A percentile compares a stretch with the other conserved stretches of the same genome.
These are phyloP conservation scores for Mediolabrus comicus DNA, from an alignment of 108 stramenopile genomes.

Conservation along the genomic window DNA sequence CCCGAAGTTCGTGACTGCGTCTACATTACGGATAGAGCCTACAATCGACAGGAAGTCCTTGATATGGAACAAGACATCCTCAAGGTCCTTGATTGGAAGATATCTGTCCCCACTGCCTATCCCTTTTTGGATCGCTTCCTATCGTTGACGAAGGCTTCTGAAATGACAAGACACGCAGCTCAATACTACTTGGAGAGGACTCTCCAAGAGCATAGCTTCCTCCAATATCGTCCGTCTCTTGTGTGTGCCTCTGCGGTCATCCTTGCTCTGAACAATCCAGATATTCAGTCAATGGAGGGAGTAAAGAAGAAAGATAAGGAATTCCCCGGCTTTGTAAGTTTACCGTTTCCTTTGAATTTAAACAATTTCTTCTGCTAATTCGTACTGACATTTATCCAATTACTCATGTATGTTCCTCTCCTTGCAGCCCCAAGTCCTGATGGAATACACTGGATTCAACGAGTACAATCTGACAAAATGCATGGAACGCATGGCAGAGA, in stretches of 20 bases:
- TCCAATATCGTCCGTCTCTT: constrained; percentile 84
- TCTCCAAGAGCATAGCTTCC: constrained; percentile 91
- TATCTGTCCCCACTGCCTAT: constrained; percentile 92
- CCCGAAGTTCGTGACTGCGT: constrained; percentile 98
- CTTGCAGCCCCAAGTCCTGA: constrained; percentile 46
- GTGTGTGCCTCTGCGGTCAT: constrained; percentile 87
- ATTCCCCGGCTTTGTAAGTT: constrained; percentile 40
- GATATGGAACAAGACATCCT: constrained; percentile 96
- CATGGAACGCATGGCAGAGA: constrained; percentile 40
- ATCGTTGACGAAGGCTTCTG: constrained; percentile 45
- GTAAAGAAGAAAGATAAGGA: constrained; percentile 24
- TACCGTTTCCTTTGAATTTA: background rate
- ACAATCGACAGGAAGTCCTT: constrained; percentile 84
- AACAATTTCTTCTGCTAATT: background rate
- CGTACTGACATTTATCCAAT: background rate
- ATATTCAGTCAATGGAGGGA: no score
- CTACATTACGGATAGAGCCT: constrained; percentile 95
- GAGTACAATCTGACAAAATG: constrained; percentile 25
- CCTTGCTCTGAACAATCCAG: constrained; percentile 67
- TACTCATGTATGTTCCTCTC: constrained; percentile 4
- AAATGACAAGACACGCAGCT: constrained; percentile 64
- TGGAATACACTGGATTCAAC: constrained; percentile 68
- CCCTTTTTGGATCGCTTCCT: constrained; percentile 92
- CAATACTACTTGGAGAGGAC: constrained; percentile 93
- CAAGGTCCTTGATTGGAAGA: constrained; percentile 77